Base-by-base conservation (phyloP, 2,329 filamentous ascomycete species). In the Trichophyton equinum region DNA sequence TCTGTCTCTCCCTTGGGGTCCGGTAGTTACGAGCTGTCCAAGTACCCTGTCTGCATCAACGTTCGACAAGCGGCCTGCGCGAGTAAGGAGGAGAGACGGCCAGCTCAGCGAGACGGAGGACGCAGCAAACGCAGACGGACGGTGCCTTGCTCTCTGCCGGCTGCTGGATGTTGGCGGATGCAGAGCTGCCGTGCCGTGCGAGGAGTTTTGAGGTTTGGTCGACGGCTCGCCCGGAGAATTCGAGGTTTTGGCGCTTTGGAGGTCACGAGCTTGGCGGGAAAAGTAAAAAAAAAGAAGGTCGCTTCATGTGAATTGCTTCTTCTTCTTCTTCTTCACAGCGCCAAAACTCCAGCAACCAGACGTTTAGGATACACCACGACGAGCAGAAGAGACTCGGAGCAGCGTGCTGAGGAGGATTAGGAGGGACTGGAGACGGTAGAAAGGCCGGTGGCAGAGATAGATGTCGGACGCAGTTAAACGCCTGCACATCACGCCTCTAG, bases 401-500 rank as follows among this genome's bases (percentile, higher is more conserved):
- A 30, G 27, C 27, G 27, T 30, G 27, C 27, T 7, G 27, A 30
- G 27, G 27, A 30, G 27, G 27, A 30, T 2, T 2, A 30, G 5
- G 27, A 30, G 27, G 6, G 6, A 0, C 6, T 2, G 1, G 13
- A 9, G 13, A 42, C 9, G 38, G 38, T 9, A 42, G 27, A 42
- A 42, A n/a, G 13, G 38, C 38, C 38, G 5, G n/a, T 2, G 40
- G n/a, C 51, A 33, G 51, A n/a, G 13, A 25, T 11, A 15, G 64
- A 75, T 75, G 73, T 71, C 68, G 60, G 46, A 46, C 30, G 64
- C 65, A 51, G 70, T 64, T 13, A 76, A 71, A 60, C 83, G 90
- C 67, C 82, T 99, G 59, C 90, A 99, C 75, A 94, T 99, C 68
- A 87, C 89, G 15, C 94, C 94, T 56, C 82, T 99, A 67, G 90